Evolutionary conservation across 2,329 filamentous ascomycete genomes (phyloP), one percentile per base, ranked within the genome.

Genomic region (Sarocladium brachiariae): DNA sequence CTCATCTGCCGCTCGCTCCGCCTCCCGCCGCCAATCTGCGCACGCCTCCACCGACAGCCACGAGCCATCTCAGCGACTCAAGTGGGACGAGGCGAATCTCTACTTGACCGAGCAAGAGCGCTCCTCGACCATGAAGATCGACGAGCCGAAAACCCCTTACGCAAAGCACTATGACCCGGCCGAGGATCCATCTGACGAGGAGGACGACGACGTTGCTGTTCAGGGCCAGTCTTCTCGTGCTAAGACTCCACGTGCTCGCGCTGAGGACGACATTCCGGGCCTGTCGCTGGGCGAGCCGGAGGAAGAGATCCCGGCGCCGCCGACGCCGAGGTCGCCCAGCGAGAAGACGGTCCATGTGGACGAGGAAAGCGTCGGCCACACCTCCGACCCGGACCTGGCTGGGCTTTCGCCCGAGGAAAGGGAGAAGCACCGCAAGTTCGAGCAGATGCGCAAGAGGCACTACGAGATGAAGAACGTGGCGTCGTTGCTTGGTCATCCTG

Each of bases 401-500:
- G 78, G 77, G 31, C 66, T 83, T 61, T 80, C 72, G 52, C 70
- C 77, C 37, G 89, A 96, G 66, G 91, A 95, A 65, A 76, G 75
- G 55, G 89, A 93, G 73, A 96, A 97, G 75, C 93, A 99, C 69
- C 81, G 79, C 63, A 83, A 87, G 65, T 99, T 99, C 66, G 91
- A 96, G 72, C 77, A 88, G 71, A 78, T 89, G 74, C 81, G 93
- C 63, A 96, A 93, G 83, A 92, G 84, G 74, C 93, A 99, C 70
- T 99, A 99, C 70, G 93, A 99, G 76, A 99, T 99, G 93, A 89
- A 82, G 71, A 87, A 93, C 63, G 90, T 96, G 52, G 95, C 93
- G 61, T 81, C 84, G 62, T 71, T 97, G 50, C 79, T 99, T 57
- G 91, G 89, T 13, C 85, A 89, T 61, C 82, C 85, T 3, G 84